A percentile compares a stretch with the other conserved stretches of the same genome.
Conservation (phyloP, 148 eudicot genomes). For the Agrostemma githago region DNA sequence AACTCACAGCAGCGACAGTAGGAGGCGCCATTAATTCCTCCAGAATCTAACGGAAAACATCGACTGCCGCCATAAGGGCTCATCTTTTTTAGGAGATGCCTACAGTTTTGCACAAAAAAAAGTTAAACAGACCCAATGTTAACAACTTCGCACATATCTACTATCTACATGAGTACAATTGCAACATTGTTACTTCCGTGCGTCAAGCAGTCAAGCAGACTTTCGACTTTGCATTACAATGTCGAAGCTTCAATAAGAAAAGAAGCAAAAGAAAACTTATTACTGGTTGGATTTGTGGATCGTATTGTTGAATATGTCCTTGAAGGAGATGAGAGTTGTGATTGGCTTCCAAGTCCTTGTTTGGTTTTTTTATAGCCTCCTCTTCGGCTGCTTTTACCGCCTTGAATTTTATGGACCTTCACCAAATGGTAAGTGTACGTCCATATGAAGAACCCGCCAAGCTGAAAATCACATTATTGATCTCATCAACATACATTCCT, state of each 20-base stretch:
- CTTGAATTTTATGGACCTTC: constrained; percentile 31
- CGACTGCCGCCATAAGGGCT: constrained; percentile 28
- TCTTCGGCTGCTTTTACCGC: constrained; percentile 37
- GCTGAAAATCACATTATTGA: constrained; percentile 27
- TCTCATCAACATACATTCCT: too few relatives aligned
- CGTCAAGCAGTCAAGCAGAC: background rate
- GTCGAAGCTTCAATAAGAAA: background rate
- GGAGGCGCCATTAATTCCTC: constrained; percentile 83
- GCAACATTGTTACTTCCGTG: too few relatives aligned
- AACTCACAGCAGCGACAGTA: constrained; percentile 73
- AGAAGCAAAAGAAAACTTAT: constrained; percentile 19
- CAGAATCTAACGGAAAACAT: constrained; percentile 37
- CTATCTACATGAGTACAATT: background rate
- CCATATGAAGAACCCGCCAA: constrained; percentile 85
- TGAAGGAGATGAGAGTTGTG: constrained; percentile 44
- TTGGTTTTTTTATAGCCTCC: constrained; percentile 38
- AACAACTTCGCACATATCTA: background rate
- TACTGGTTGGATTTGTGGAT: constrained; percentile 35
- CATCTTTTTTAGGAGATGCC: constrained; percentile 23
- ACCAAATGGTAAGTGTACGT: constrained; percentile 70
- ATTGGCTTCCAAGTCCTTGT: constrained; percentile 58
- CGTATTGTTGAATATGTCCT: constrained; percentile 32
- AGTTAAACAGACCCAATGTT: constrained; percentile 5
- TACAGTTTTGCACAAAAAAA: constrained; percentile 15
- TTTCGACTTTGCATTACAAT: too few relatives aligned